Evolutionary conservation across 352 stramenopile genomes (phyloP).

Genomic region (Pythium folliculosum): DNA sequence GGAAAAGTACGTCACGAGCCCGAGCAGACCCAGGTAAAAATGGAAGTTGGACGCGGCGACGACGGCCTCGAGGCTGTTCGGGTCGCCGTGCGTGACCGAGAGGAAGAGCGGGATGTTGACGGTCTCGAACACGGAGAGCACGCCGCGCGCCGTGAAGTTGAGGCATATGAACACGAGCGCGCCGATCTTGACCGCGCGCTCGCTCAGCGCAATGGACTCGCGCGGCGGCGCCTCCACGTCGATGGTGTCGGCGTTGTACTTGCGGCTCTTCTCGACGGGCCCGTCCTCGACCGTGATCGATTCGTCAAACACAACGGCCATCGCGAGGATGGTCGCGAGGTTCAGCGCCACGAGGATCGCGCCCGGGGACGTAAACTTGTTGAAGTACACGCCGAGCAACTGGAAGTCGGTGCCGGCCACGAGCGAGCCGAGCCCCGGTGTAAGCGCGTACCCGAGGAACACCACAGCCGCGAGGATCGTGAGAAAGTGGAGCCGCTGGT

Average conservation of each 20-base stretch:
- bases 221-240: conserved; percentile 26
- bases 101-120: conserved; percentile 77
- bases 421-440: conserved; percentile 56
- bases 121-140: conserved; percentile 35
- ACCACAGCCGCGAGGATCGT: conserved; percentile 67
- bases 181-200: conserved; percentile 60
- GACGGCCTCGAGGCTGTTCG: conserved; percentile 46
- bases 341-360: conserved; percentile 60
- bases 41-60: conserved; percentile 72
- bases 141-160: conserved; percentile 62
- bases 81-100: conserved; percentile 56
- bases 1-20: conserved; percentile 64
- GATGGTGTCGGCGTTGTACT: conserved; percentile 29
- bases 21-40: conserved; percentile 69
- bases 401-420: conserved; percentile 52
- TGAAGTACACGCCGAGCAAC: conserved; percentile 60
- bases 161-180: conserved; percentile 71
- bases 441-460: conserved; percentile 27
- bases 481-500: conserved; percentile 64
- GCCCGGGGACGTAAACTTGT: conserved; percentile 66
- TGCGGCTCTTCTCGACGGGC: conserved; percentile 41
- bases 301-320: conserved; percentile 52
- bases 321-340: conserved; percentile 52
- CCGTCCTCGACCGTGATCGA: conserved; percentile 52
- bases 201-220: conserved; percentile 42